Conservation (phyloP, 2,329 filamentous ascomycete genomes). For the Balansia obtecta region DNA sequence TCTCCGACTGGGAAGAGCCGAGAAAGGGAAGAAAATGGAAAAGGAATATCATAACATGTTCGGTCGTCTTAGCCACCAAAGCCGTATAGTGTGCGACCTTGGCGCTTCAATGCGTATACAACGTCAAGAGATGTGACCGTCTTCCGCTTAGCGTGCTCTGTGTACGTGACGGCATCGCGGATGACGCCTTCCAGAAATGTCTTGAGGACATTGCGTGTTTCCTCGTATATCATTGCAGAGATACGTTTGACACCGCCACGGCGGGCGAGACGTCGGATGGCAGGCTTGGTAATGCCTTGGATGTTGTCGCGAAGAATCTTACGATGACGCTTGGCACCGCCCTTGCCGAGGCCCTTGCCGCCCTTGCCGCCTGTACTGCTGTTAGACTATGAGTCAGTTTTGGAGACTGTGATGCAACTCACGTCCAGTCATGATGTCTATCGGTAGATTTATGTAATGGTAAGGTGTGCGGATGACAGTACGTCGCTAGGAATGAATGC, state of each 20-base stretch:
- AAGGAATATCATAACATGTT: constrained; percentile 26
- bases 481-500: constrained; percentile 4
- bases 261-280: constrained; percentile 94
- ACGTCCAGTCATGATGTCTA: constrained; percentile 59
- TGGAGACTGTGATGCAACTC: constrained; percentile 27
- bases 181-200: constrained; percentile 68
- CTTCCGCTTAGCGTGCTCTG: constrained; percentile 71
- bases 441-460: constrained; percentile 7
- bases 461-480: constrained; percentile 6
- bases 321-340: constrained; percentile 94
- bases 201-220: constrained; percentile 66
- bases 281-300: constrained; percentile 97
- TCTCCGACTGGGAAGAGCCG: neutral
- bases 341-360: constrained; percentile 96
- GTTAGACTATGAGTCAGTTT: constrained; percentile 27
- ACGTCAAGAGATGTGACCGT: constrained; percentile 60
- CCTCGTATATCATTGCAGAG: constrained; percentile 81
- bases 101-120: constrained; percentile 55
- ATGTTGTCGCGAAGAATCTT: constrained; percentile 99
- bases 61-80: constrained; percentile 58
- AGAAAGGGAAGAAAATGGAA: constrained; percentile 10
- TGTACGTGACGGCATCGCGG: constrained; percentile 66
- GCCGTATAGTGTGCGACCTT: constrained; percentile 70
- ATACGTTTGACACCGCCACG: constrained; percentile 99
- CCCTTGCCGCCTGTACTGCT: constrained; percentile 69